These are phyloP conservation scores for Talaromyces sp. DNA, from an alignment of 2,329 filamentous ascomycete genomes.

Conservation along the genomic window DNA sequence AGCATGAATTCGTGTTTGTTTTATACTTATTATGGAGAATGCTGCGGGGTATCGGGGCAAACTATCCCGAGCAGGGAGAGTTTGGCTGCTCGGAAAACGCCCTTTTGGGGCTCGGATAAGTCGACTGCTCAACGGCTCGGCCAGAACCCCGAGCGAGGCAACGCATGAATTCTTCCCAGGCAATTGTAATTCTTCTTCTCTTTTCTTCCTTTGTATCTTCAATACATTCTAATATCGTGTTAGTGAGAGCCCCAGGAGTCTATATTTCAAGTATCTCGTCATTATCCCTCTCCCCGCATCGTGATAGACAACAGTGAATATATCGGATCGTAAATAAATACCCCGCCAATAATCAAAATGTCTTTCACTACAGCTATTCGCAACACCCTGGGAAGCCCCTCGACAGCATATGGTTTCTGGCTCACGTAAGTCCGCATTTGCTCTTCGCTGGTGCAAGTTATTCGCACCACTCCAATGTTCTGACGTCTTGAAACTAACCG, in stretches of 20 bases:
- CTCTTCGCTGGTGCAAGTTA: neutral
- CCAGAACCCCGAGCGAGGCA: slow-evolving; percentile 3
- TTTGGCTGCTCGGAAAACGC: slow-evolving; percentile 6
- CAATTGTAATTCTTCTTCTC: neutral
- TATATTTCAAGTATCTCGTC: neutral
- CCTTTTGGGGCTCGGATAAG: slow-evolving; percentile 3
- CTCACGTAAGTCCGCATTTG: slow-evolving; percentile 13
- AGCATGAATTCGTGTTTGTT: neutral
- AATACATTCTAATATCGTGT: neutral
- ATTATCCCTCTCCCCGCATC: neutral
- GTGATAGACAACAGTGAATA: neutral
- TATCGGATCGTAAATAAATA: neutral
- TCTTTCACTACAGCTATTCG: slow-evolving; percentile 16
- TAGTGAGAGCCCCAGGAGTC: neutral
- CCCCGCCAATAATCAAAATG: slow-evolving; percentile 3
- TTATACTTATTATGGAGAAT: neutral
- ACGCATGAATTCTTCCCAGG: neutral
- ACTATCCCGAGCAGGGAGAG: neutral
- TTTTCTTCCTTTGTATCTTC: neutral
- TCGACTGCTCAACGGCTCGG: neutral
- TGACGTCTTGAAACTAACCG: neutral
- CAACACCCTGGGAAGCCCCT: slow-evolving; percentile 6
- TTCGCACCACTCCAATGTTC: neutral
- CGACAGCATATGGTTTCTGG: slow-evolving; percentile 18
- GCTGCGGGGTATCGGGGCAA: slow-evolving; percentile 9